phyloP scores from a whole-genome alignment of 2,329 filamentous ascomycete genomes.

The Neofusicoccum umdonicola region DNA sequence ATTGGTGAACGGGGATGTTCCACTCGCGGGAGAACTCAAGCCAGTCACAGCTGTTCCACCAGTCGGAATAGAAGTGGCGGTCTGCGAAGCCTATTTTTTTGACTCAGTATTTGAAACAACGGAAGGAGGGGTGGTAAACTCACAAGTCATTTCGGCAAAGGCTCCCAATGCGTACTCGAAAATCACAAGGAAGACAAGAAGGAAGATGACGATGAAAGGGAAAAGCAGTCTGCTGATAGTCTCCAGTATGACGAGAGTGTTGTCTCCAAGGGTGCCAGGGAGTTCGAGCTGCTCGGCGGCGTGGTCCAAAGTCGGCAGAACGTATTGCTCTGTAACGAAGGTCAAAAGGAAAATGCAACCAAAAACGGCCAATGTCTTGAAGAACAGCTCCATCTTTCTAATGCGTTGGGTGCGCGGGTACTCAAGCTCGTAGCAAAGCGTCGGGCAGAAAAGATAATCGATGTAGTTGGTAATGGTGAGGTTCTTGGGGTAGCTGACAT shows the following conservation, averaged over 20 bases:
- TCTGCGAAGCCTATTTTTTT: slow-evolving; percentile 68
- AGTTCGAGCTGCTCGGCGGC: slow-evolving; percentile 57
- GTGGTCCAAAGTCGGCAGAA: slow-evolving; percentile 81
- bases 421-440: slow-evolving; percentile 94
- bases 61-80: slow-evolving; percentile 83
- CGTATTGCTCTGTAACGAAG: slow-evolving; percentile 89
- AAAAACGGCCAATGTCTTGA: slow-evolving; percentile 85
- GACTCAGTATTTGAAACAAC: slow-evolving; percentile 19
- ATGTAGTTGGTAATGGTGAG: slow-evolving; percentile 77
- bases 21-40: slow-evolving; percentile 94
- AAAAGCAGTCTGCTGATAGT: slow-evolving; percentile 89
- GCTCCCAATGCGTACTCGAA: slow-evolving; percentile 96
- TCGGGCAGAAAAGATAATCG: slow-evolving; percentile 89
- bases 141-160: slow-evolving; percentile 83
- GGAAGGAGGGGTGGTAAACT: slow-evolving; percentile 21
- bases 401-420: slow-evolving; percentile 79
- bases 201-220: slow-evolving; percentile 93
- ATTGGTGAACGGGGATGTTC: slow-evolving; percentile 97
- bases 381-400: slow-evolving; percentile 76
- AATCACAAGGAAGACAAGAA: slow-evolving; percentile 95
- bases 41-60: slow-evolving; percentile 78
- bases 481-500: slow-evolving; percentile 86
- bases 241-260: slow-evolving; percentile 77
- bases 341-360: slow-evolving; percentile 95
- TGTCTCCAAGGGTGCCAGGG: slow-evolving; percentile 58